Base-by-base conservation (phyloP, 805 yeast species). In the Starmera amethionina region DNA sequence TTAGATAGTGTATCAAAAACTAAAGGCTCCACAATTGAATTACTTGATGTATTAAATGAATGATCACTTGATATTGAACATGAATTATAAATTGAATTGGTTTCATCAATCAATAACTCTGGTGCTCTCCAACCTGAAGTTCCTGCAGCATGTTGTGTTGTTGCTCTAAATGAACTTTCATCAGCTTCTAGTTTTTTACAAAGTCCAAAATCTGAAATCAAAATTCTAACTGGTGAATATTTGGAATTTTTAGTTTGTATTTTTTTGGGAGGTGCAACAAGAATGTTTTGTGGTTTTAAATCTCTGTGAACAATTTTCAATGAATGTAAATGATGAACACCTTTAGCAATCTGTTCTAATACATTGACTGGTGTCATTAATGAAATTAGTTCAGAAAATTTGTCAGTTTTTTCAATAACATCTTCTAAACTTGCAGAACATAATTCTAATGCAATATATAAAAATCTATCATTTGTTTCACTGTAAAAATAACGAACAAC, bases 121-220 rank as follows among this genome's bases (percentile, higher is more conserved):
- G 98, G 98, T 0, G 99, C 97, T 50, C 97, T 73, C 98, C 98
- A 93, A 4, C 99, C 99, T 4, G 93, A 76, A 0, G 98, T 93
- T 2, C 98, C 98, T 1, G 97, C 95, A 15, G 95, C 94, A 52
- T 87, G 80, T 30, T 86, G 88, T 0, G 93, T 81, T 0, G 96
- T 90, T 0, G 96, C 95, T 46, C 90, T 73, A 59, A 90, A 90
- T 2, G 96, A 85, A 2, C 95, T 83, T 59, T 93, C 96, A 50
- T 88, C 97, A 13, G 79, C 76, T 46, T 93, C 98, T 39, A 93
- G 64, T 54, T 83, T 84, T 56, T 90, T 89, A 58, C 98, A 93
- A 8, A 93, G 71, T 0, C 99, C 99, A 64, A 93, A 93, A 60
- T 93, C 99, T 1, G 97, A 88, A 25, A 93, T 89, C 37, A 93